Evolutionary conservation across 2,329 filamentous ascomycete species (phyloP), one percentile per base, ranked within the genome.

Genomic region (Aspergillus pseudotamarii): DNA sequence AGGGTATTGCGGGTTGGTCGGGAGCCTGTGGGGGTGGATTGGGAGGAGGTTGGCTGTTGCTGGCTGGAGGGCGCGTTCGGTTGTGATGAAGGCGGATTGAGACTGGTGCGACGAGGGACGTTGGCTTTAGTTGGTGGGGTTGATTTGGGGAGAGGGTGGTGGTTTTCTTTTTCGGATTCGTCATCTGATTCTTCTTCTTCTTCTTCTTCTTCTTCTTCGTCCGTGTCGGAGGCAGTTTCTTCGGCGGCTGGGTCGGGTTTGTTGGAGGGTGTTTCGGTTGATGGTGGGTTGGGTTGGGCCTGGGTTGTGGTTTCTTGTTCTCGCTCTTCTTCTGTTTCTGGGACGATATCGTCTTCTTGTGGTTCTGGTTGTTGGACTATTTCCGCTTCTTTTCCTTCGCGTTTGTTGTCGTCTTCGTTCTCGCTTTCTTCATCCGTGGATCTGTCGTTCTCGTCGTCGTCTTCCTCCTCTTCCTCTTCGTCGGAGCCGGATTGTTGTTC

Each of bases 31-130:
- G 59, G 46, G 14, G 36, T 54, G 19, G 41, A 21, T 14, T 59
- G 59, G 12, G 62, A 48, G 14, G 61, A 41, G 16, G 41, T 59
- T 43, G 55, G 57, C 26, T 58, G 59, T 26, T 53, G 46, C 34
- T 57, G 23, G 54, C 28, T 28, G 12, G 41, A 38, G 38, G 23
- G 32, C 30, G 23, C n/a, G 41, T 48, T 64, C 26, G 26, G 30
- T 46, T 36, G 58, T 16, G 58, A 30, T 50, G 43, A 38, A 11
- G 43, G 51, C 16, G 23, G 48, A 30, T 30, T 51, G 28, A 51
- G 48, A 51, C 48, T 51, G 11, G 48, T 51, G 48, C 48, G 48
- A 28, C 26, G 48, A 19, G 21, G 28, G 26, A 19, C 3, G 28
- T 34, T 21, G 16, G 16, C 9, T 32, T 51, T 38, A 21, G 45